Evolutionary conservation across 2,329 filamentous ascomycete species (phyloP).

Genomic region (Cladosporium sp.): DNA sequence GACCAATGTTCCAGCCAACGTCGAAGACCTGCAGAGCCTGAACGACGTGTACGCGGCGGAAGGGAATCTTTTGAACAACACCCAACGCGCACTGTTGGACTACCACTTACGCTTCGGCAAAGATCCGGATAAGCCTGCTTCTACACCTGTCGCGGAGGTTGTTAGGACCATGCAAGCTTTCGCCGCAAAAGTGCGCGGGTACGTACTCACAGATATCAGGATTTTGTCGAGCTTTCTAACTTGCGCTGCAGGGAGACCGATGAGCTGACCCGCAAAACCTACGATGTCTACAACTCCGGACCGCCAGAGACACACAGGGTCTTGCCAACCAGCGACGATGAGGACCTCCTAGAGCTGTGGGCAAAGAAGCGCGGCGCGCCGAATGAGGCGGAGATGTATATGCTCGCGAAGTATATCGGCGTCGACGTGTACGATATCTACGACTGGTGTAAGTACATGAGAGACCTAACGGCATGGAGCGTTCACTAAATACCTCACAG

Average conservation of each 20-base stretch:
- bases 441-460: constrained; percentile 27
- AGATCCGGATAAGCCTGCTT: background rate
- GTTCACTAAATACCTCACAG: constrained; percentile 19
- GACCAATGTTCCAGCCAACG: background rate
- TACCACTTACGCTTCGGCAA: background rate
- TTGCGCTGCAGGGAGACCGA: background rate
- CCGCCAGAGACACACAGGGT: constrained; percentile 6
- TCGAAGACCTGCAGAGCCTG: background rate
- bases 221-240: background rate
- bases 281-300: background rate
- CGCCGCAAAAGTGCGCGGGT: background rate
- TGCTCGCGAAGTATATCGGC: constrained; percentile 22
- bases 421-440: constrained; percentile 15
- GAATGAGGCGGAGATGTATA: constrained; percentile 22
- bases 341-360: constrained; percentile 24
- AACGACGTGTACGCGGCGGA: background rate
- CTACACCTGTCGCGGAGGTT: background rate
- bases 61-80: background rate
- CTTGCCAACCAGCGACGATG: constrained; percentile 3
- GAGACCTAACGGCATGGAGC: background rate
- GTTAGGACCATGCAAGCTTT: background rate
- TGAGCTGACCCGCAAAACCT: background rate
- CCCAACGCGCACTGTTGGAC: background rate
- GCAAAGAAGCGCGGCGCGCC: constrained; percentile 21
- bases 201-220: background rate